phyloP scores from a whole-genome alignment of 2,329 filamentous ascomycete genomes.

The Atkinsonella texensis region DNA sequence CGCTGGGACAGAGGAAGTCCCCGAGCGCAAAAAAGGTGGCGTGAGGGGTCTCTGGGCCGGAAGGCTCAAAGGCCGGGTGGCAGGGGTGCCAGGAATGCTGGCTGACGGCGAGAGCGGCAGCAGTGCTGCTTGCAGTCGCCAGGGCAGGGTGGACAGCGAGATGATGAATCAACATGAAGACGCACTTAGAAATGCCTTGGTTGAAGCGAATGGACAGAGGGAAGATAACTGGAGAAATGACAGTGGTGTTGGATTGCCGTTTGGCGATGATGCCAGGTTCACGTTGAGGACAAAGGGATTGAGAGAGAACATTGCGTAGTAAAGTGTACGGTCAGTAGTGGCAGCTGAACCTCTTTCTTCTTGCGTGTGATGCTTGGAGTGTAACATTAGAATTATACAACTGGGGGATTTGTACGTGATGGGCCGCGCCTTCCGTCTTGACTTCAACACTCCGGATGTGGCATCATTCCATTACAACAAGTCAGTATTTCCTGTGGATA shows the following conservation, averaged over 20 bases:
- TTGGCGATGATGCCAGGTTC: slow-evolving; percentile 33
- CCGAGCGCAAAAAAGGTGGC: slow-evolving; percentile 48
- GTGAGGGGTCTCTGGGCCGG: slow-evolving; percentile 46
- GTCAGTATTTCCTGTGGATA: background rate
- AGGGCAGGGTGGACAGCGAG: slow-evolving; percentile 34
- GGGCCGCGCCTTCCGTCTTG: too few species aligned
- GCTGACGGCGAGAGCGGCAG: slow-evolving; percentile 27
- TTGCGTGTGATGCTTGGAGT: too few species aligned
- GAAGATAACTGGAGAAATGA: slow-evolving; percentile 8
- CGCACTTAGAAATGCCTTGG: slow-evolving; percentile 20
- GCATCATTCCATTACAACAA: background rate
- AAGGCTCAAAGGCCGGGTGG: slow-evolving; percentile 25
- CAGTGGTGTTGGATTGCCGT: slow-evolving; percentile 27
- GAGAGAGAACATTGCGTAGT: slow-evolving; percentile 29
- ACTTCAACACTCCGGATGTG: too few species aligned
- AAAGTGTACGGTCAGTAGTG: background rate
- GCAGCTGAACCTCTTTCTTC: background rate
- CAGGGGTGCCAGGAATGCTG: slow-evolving; percentile 11
- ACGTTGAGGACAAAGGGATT: slow-evolving; percentile 45
- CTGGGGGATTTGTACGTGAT: too few species aligned
- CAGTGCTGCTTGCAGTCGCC: slow-evolving; percentile 25
- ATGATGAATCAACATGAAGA: slow-evolving; percentile 27
- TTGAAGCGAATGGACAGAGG: slow-evolving; percentile 13
- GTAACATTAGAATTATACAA: too few species aligned
- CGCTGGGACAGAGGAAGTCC: slow-evolving; percentile 55